These are phyloP conservation scores for Hymenoscyphus fructigenus DNA, from an alignment of 2,329 filamentous ascomycete species.

Conservation along the genomic window DNA sequence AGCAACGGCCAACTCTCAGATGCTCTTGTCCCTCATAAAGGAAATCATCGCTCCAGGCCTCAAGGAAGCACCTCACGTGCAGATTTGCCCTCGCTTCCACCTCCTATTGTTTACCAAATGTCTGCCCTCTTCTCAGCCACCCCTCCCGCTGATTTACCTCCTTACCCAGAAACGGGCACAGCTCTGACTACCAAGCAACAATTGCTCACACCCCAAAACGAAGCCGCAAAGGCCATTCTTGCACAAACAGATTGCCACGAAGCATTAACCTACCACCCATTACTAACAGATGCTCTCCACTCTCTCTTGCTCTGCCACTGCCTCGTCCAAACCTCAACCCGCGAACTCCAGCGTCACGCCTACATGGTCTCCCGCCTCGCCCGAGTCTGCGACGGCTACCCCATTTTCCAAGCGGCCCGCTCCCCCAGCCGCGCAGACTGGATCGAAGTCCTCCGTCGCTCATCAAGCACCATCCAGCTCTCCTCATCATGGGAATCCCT, in stretches of 20 bases:
- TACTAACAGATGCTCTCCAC: conserved; percentile 77
- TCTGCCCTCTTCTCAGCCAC: conserved; percentile 70
- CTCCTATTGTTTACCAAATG: conserved; percentile 50
- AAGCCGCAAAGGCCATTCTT: conserved; percentile 37
- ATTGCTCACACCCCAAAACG: conserved; percentile 33
- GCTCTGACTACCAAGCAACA: conserved; percentile 35
- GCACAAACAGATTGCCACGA: conserved; percentile 53
- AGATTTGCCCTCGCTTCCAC: conserved; percentile 46
- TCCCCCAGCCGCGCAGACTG: conserved; percentile 75
- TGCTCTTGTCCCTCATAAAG: conserved; percentile 45
- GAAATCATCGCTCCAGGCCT: conserved; percentile 33
- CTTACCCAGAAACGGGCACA: conserved; percentile 55
- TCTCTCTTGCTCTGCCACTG: conserved; percentile 74
- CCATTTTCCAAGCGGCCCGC: conserved; percentile 72
- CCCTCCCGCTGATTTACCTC: conserved; percentile 64
- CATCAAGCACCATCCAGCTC: conserved; percentile 69
- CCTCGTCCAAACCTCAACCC: conserved; percentile 75
- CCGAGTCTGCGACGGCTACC: conserved; percentile 75
- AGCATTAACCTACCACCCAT: conserved; percentile 75
- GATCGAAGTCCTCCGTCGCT: conserved; percentile 70
- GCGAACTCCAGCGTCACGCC: conserved; percentile 76
- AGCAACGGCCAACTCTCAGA: conserved; percentile 38
- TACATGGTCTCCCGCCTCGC: conserved; percentile 77
- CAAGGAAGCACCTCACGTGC: conserved; percentile 31
- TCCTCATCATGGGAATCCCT: conserved; percentile 67